phyloP scores from a whole-genome alignment of 352 stramenopile genomes.

The Plasmopara viticola region DNA sequence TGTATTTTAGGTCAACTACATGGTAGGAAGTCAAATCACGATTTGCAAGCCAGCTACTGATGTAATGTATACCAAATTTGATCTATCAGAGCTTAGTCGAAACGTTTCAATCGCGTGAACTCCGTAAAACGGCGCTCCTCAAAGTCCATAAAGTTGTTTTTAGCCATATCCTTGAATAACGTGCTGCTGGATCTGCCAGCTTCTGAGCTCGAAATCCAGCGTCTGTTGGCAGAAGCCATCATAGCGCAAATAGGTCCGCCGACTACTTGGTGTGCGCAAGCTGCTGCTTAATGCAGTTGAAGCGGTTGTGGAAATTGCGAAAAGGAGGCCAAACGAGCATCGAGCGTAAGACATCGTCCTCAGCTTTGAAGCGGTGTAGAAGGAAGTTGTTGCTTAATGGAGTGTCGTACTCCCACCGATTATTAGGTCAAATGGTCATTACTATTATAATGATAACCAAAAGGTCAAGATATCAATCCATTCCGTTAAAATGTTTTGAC shows the following conservation, averaged over 20 bases:
- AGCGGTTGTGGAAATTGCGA: conserved; percentile 11
- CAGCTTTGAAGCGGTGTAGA: not conserved
- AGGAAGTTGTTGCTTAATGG: not conserved
- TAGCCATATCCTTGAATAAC: conserved; percentile 39
- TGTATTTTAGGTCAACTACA: not conserved
- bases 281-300: conserved; percentile 9
- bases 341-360: conserved; percentile 17
- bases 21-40: too few species aligned
- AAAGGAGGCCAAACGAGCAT: conserved; percentile 17
- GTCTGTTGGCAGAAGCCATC: conserved; percentile 25
- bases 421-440: too few species aligned
- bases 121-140: conserved; percentile 38
- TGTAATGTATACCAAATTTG: too few species aligned
- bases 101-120: too few species aligned
- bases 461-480: too few species aligned
- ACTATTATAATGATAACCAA: too few species aligned
- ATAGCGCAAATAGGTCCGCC: conserved; percentile 23
- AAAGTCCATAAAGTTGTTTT: conserved; percentile 45
- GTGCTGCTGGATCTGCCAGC: conserved; percentile 20
- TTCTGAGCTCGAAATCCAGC: conserved; percentile 33
- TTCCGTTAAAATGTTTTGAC: too few species aligned
- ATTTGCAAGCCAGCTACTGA: too few species aligned
- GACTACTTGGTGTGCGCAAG: conserved; percentile 16
- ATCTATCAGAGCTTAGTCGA: too few species aligned
- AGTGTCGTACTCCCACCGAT: not conserved